These are phyloP conservation scores for Litchi chinensis DNA, from an alignment of 345 rosid species.

Conservation along the genomic window DNA sequence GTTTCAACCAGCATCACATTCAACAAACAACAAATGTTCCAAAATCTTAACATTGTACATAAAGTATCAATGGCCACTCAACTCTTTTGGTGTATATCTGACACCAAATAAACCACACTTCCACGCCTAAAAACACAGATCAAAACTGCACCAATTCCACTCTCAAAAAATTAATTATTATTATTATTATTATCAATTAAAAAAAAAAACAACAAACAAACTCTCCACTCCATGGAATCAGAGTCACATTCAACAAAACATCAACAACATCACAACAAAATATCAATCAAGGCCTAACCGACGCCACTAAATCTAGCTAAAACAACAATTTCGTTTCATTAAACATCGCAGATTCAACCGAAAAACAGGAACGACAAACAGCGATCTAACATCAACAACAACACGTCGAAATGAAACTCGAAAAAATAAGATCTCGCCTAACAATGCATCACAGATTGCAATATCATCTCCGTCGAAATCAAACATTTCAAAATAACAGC, in stretches of 20 bases:
- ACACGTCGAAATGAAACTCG: neutral
- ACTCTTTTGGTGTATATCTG: neutral
- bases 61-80: neutral
- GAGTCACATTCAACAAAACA: neutral
- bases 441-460: conserved; percentile 6
- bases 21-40: neutral
- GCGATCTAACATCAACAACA: conserved; percentile 24
- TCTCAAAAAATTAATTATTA: neutral
- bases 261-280: neutral
- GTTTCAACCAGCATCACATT: no score
- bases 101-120: neutral
- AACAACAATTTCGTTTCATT: neutral
- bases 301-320: conserved; percentile 11
- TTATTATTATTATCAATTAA: neutral
- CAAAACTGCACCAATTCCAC: neutral
- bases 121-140: neutral
- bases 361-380: conserved; percentile 6
- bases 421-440: conserved; percentile 31
- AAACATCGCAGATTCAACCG: neutral
- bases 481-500: neutral
- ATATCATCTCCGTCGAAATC: neutral
- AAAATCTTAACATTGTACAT: neutral
- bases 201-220: neutral
- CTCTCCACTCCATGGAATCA: neutral
- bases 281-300: neutral